Percentiles rank a stretch among this genome's conserved stretches.
Evolutionary conservation across 2,329 filamentous ascomycete species (phyloP).

Genomic region (Aspergillus oerlinghausenensis): DNA sequence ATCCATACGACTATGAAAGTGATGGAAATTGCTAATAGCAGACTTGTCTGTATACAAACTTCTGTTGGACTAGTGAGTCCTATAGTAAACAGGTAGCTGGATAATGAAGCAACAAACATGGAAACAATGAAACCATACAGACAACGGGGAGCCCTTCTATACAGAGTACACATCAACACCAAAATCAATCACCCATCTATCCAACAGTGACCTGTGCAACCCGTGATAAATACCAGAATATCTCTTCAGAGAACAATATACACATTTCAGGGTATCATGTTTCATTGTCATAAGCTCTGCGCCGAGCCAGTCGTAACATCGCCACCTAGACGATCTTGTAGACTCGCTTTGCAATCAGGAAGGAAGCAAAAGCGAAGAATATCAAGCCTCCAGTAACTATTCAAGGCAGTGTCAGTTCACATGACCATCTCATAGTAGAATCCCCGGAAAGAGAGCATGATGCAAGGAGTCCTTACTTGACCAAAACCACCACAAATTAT

Average conservation of each 20-base stretch:
- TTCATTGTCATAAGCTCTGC: neutral
- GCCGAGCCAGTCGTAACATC: neutral
- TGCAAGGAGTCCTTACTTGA: constrained; percentile 39
- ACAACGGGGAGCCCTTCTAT: neutral
- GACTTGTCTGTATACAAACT: neutral
- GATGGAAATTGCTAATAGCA: neutral
- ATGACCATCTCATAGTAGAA: neutral
- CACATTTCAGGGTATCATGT: constrained; percentile 8
- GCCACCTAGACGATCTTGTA: constrained; percentile 66
- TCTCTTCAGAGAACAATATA: neutral
- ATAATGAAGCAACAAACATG: neutral
- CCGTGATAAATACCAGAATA: neutral
- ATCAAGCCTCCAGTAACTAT: constrained; percentile 67
- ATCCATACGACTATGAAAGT: neutral
- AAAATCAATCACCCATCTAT: neutral
- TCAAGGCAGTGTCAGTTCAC: constrained; percentile 2
- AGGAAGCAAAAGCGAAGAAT: constrained; percentile 75
- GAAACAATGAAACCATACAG: too few relatives aligned
- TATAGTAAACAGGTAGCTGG: neutral
- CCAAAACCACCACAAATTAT: constrained; percentile 73
- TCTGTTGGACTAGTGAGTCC: neutral
- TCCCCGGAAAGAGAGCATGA: neutral
- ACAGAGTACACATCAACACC: neutral
- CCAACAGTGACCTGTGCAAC: neutral
- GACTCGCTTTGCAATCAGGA: constrained; percentile 74